Conservation (phyloP, 768 basidiomycete genomes). For the Suillus clintonianus region DNA sequence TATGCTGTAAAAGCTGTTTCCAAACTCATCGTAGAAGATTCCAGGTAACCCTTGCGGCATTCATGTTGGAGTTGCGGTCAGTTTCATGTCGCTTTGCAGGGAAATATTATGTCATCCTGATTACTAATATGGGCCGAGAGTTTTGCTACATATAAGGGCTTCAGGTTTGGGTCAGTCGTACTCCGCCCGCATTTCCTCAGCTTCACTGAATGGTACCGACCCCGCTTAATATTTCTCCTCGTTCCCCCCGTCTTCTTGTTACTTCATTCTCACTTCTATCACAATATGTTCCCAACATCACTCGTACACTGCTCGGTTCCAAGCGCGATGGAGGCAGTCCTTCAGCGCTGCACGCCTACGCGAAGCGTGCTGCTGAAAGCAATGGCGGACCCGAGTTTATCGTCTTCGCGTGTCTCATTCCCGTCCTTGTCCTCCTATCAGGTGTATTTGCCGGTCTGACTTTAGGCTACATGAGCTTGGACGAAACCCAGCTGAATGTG, state of each 20-base stretch:
- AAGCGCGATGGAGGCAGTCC: conserved; percentile 2
- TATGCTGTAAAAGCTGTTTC: background rate
- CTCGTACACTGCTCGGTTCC: conserved; percentile 24
- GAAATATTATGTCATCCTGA: background rate
- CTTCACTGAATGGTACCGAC: conserved; percentile 40
- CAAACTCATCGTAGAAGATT: background rate
- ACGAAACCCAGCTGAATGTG: conserved; percentile 90
- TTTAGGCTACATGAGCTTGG: conserved; percentile 89
- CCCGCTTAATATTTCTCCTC: conserved; percentile 27
- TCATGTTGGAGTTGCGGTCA: background rate
- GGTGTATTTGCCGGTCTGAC: conserved; percentile 92
- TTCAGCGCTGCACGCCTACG: conserved; percentile 25
- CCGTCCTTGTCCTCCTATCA: conserved; percentile 78
- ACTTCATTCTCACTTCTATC: conserved; percentile 44
- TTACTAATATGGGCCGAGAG: background rate
- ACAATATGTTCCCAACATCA: conserved; percentile 46
- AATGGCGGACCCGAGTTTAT: conserved; percentile 32
- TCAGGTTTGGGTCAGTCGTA: background rate
- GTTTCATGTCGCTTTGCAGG: no score
- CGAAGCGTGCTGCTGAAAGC: conserved; percentile 29
- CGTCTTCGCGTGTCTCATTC: conserved; percentile 64
- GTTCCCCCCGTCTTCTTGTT: conserved; percentile 47
- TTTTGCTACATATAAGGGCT: conserved; percentile 1
- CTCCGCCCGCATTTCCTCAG: background rate
- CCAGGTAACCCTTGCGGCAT: background rate